Base-by-base conservation (phyloP, 2,329 filamentous ascomycete genomes). In the Paramyrothecium sp. region DNA sequence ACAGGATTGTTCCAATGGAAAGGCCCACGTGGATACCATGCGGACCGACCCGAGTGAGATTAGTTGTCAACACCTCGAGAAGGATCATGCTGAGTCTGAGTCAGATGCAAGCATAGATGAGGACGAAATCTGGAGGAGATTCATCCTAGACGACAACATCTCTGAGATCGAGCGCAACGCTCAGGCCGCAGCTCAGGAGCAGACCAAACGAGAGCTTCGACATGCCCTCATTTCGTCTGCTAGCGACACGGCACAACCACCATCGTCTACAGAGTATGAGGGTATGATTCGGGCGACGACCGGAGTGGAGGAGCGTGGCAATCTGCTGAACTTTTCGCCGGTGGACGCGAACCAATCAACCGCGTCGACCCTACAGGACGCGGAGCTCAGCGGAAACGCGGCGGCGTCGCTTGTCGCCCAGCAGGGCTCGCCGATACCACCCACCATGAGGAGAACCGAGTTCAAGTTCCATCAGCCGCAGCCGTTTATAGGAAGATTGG, bases 401-500 rank as follows among this genome's bases (percentile, higher is more conserved):
- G 56, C 49, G 10, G 56, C 54, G 51, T 64, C 62, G 17, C 55
- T 58, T 34, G 47, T 56, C 51, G 60, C 60, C 19, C 58, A 57
- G 38, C 47, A 49, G n/a, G 54, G 56, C 12, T 63, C 63, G 50
- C 63, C 64, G 50, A 59, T 51, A 53, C 51, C 57, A 44, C 53
- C 61, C 19, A 59, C 58, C 13, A 16, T 12, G 23, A 8, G 10
- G 22, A 20, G 30, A 53, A 20, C 60, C 48, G 62, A 67, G 10
- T 67, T 64, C 56, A 64, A 54, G 55, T 70, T 73, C 58, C 66
- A 67, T 58, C 64, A 69, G 50, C 68, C 69, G n/a, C 58, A 53
- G n/a, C 61, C 61, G n/a, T 75, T 74, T 55, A 56, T 70, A 50
- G 72, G 71, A 49, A 65, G 68, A 46, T 55, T 73, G 47, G 63